These are phyloP conservation scores for Solanum appendiculatum DNA, from an alignment of 257 asterid genomes.

Conservation along the genomic window DNA sequence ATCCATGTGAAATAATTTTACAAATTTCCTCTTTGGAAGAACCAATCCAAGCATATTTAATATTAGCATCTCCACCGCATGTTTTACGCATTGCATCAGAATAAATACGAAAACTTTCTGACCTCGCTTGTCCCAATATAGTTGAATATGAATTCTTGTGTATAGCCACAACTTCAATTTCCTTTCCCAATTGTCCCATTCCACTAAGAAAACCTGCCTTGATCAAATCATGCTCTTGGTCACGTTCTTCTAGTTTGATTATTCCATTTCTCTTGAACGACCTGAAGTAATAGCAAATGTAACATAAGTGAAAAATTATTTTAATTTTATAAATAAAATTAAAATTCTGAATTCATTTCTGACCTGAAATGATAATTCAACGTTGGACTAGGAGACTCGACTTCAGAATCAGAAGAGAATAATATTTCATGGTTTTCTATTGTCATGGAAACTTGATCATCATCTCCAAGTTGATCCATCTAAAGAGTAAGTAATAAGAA, in stretches of 20 bases:
- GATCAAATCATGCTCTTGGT: not conserved
- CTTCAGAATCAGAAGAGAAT: not conserved
- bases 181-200: slow-evolving; percentile 6
- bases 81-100: slow-evolving; percentile 21
- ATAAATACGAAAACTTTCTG: slow-evolving; percentile 19
- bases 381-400: not conserved
- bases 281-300: not conserved
- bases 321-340: not conserved
- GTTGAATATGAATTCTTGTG: slow-evolving; percentile 16
- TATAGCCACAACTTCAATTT: slow-evolving; percentile 16
- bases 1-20: slow-evolving; percentile 27
- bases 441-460: not conserved
- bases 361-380: not conserved
- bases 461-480: not conserved
- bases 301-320: not conserved
- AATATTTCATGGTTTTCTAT: not conserved
- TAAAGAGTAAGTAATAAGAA: not conserved
- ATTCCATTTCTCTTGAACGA: slow-evolving; percentile 12
- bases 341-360: not conserved
- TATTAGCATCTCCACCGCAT: slow-evolving; percentile 39
- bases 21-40: slow-evolving; percentile 20
- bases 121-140: slow-evolving; percentile 10
- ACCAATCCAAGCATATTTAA: slow-evolving; percentile 40
- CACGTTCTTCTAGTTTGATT: slow-evolving; percentile 15
- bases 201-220: slow-evolving; percentile 10